Evolutionary conservation across 108 stramenopile species (phyloP).

Genomic region (Craspedostauros australis): DNA sequence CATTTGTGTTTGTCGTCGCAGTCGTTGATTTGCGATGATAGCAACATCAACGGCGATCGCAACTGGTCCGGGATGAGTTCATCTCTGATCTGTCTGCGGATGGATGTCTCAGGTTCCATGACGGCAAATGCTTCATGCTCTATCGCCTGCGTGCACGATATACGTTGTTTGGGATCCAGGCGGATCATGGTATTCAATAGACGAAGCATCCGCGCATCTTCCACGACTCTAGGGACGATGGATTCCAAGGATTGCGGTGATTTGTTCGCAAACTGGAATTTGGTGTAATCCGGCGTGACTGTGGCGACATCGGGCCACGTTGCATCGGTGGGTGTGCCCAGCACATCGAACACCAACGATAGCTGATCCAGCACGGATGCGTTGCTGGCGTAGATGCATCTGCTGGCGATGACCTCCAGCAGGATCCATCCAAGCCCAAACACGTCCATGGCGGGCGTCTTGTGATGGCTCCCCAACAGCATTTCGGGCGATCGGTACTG

Average conservation of each 20-base stretch:
- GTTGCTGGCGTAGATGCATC: conserved; percentile 51
- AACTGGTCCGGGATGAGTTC: conserved; percentile 15
- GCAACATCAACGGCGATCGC: conserved; percentile 10
- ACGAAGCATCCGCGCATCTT: conserved; percentile 13
- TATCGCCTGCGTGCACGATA: conserved; percentile 39
- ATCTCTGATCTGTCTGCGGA: neutral
- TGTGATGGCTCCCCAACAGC: conserved; percentile 44
- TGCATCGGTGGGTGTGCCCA: conserved; percentile 62
- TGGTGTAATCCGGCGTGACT: conserved; percentile 53
- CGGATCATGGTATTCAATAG: conserved; percentile 30
- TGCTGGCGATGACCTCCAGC: conserved; percentile 43
- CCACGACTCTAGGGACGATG: conserved; percentile 25
- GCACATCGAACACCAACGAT: conserved; percentile 36
- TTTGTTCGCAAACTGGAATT: conserved; percentile 40
- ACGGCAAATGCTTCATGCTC: conserved; percentile 22
- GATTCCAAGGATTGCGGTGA: conserved; percentile 17
- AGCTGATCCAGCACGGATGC: conserved; percentile 70
- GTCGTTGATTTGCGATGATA: neutral
- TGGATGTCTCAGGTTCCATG: neutral
- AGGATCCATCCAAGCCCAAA: conserved; percentile 62
- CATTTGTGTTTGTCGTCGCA: neutral
- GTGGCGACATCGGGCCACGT: conserved; percentile 43
- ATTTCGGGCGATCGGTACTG: conserved; percentile 79
- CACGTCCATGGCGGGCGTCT: conserved; percentile 46
- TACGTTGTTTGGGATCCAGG: conserved; percentile 50